Percentiles rank a stretch among this genome's conserved stretches.
phyloP scores from a whole-genome alignment of 139 green algal genomes.

The Astrephomene gubernaculifera region DNA sequence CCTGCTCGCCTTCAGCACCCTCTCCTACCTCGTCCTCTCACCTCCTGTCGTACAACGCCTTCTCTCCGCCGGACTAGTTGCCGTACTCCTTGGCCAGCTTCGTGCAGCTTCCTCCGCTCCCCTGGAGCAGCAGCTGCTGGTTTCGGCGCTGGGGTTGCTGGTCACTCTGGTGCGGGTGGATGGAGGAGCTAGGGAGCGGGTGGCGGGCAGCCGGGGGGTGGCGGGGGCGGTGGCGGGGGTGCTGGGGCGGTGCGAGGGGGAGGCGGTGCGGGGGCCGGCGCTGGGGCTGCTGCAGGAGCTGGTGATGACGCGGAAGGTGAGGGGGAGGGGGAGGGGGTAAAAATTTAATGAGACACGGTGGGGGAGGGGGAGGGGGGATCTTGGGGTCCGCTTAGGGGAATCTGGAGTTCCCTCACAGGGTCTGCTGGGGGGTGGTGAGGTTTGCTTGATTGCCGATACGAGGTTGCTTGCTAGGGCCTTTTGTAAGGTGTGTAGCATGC shows the following conservation, averaged over 20 bases:
- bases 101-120: conserved; percentile 13
- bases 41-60: neutral
- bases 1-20: neutral
- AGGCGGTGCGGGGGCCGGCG: conserved; percentile 6
- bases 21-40: conserved; percentile 22
- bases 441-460: too few species aligned
- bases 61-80: conserved; percentile 21
- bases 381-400: too few species aligned
- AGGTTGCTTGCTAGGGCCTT: too few species aligned
- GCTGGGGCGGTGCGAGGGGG: neutral
- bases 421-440: too few species aligned
- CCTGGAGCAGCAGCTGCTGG: conserved; percentile 46
- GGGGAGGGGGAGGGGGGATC: too few species aligned
- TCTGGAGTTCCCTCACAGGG: too few species aligned
- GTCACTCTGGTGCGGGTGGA: neutral
- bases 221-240: conserved; percentile 28
- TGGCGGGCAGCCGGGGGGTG: conserved; percentile 17
- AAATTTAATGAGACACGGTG: too few species aligned
- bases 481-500: too few species aligned
- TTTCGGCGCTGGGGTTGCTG: conserved; percentile 35
- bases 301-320: conserved; percentile 8
- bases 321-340: neutral
- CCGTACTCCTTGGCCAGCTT: conserved; percentile 37
- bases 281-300: conserved; percentile 35
- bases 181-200: neutral